These are phyloP conservation scores for Jamesozyma hellenica DNA, from an alignment of 805 yeast genomes.

Conservation along the genomic window DNA sequence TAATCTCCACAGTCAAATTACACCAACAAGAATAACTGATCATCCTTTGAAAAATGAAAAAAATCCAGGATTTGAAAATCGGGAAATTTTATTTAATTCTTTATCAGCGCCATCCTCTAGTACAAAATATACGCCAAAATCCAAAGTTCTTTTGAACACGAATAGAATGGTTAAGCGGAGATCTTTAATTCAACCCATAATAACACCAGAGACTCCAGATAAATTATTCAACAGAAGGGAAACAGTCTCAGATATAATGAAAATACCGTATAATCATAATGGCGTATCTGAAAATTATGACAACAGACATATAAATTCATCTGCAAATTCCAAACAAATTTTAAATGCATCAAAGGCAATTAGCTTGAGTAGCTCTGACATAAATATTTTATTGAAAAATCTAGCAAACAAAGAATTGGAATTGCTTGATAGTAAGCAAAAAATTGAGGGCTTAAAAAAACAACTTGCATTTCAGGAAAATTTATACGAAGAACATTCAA, in stretches of 20 bases:
- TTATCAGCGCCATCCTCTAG: background rate
- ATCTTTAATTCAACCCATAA: constrained; percentile 23
- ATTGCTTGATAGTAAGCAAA: constrained; percentile 52
- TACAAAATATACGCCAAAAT: background rate
- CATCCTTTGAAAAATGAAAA: constrained; percentile 10
- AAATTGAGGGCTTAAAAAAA: constrained; percentile 39
- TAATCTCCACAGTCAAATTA: constrained; percentile 10
- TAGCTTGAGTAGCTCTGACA: constrained; percentile 23
- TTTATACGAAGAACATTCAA: constrained; percentile 34
- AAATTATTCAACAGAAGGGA: background rate
- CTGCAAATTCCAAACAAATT: constrained; percentile 14
- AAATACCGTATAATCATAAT: background rate
- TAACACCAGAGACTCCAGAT: constrained; percentile 12
- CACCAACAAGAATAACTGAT: constrained; percentile 12
- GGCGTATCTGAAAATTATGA: too few species aligned
- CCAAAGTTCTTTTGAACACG: constrained; percentile 5
- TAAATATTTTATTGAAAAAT: constrained; percentile 46
- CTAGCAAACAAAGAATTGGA: constrained; percentile 63
- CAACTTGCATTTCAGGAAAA: constrained; percentile 41
- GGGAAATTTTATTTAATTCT: background rate
- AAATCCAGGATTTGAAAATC: too few species aligned
- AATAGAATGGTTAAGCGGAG: constrained; percentile 15
- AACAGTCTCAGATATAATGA: too few species aligned
- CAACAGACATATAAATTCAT: constrained; percentile 3
- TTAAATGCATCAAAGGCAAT: constrained; percentile 7